A percentile compares a stretch with the other conserved stretches of the same genome.
phyloP scores from a whole-genome alignment of 352 stramenopile species.

The Phytophthora cryptogea region DNA sequence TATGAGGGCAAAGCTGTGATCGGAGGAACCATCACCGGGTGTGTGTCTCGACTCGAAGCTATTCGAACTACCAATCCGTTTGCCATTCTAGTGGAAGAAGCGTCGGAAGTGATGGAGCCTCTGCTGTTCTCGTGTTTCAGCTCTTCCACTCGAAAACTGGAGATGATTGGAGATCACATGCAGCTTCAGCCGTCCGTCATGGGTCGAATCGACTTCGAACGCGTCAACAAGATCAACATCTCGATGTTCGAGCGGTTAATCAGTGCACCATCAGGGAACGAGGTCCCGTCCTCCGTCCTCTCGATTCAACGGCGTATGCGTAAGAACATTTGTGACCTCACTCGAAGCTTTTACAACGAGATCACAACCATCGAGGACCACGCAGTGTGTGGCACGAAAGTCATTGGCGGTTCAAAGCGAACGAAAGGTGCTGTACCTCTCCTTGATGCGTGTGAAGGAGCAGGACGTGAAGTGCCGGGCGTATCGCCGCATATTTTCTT shows the following conservation, averaged over 20 bases:
- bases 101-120: slow-evolving; percentile 87
- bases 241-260: slow-evolving; percentile 92
- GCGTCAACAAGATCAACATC: slow-evolving; percentile 87
- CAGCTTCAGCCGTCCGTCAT: slow-evolving; percentile 86
- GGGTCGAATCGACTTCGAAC: slow-evolving; percentile 84
- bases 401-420: slow-evolving; percentile 31
- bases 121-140: slow-evolving; percentile 86
- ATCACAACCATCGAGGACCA: slow-evolving; percentile 88
- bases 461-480: slow-evolving; percentile 78
- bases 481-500: slow-evolving; percentile 83
- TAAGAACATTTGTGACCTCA: slow-evolving; percentile 88
- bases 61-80: slow-evolving; percentile 88
- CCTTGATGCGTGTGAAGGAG: slow-evolving; percentile 39
- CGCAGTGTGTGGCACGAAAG: slow-evolving; percentile 58
- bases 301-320: slow-evolving; percentile 90
- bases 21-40: slow-evolving; percentile 87
- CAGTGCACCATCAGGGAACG: slow-evolving; percentile 55
- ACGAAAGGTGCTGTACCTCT: slow-evolving; percentile 7
- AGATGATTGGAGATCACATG: slow-evolving; percentile 91
- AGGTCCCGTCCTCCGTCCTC: slow-evolving; percentile 77
- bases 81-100: slow-evolving; percentile 87
- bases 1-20: slow-evolving; percentile 89
- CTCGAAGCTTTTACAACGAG: slow-evolving; percentile 76
- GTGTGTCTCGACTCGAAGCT: slow-evolving; percentile 78
- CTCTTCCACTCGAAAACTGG: slow-evolving; percentile 82